Conservation (phyloP, 2,329 filamentous ascomycete species). For the Paecilomyces sp. region DNA sequence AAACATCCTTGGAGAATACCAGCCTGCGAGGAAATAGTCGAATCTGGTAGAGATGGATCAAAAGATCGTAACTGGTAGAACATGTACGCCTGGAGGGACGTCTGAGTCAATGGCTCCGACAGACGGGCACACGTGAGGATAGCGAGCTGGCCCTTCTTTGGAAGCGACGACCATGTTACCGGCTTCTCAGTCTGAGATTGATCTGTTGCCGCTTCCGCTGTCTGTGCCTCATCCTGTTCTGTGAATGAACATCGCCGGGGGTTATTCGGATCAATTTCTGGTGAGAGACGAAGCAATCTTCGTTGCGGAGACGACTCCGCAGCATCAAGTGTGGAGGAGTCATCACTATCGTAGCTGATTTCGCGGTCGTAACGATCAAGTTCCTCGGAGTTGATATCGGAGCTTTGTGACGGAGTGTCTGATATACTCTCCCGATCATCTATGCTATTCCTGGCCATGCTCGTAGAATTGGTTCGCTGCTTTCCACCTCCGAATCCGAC, state of each 20-base stretch:
- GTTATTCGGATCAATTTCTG: background rate
- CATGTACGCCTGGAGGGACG: slow-evolving; percentile 70
- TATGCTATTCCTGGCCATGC: background rate
- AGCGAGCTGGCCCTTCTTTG: slow-evolving; percentile 67
- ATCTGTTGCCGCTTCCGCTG: background rate
- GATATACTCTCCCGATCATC: background rate
- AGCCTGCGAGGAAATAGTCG: slow-evolving; percentile 66
- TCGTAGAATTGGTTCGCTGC: background rate
- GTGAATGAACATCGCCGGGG: background rate
- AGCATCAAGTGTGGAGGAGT: background rate
- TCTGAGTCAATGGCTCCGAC: slow-evolving; percentile 76
- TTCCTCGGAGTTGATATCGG: background rate
- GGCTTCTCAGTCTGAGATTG: slow-evolving; percentile 29
- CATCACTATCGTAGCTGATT: background rate
- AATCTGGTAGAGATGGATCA: slow-evolving; percentile 49
- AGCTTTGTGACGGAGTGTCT: background rate
- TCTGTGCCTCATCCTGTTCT: background rate
- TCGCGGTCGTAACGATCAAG: background rate
- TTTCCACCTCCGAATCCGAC: background rate
- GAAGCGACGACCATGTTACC: slow-evolving; percentile 65
- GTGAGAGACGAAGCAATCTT: background rate
- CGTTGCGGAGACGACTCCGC: background rate
- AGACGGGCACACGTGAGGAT: slow-evolving; percentile 72
- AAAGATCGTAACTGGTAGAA: slow-evolving; percentile 87
- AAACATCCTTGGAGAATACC: slow-evolving; percentile 74